These are phyloP conservation scores for Beta lomatogona DNA, from an alignment of 179 eudicot genomes.

Conservation along the genomic window DNA sequence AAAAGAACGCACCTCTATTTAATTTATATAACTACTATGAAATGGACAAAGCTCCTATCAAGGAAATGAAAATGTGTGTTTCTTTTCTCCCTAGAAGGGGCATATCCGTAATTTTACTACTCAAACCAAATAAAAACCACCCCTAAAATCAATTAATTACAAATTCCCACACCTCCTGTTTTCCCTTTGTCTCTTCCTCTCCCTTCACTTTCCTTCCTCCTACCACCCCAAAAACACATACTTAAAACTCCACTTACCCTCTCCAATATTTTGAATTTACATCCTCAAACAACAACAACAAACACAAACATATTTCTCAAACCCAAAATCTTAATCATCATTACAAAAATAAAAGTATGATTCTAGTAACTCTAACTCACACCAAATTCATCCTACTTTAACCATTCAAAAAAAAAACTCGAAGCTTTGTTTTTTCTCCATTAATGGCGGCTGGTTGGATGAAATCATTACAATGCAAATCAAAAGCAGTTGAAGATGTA, in stretches of 20 bases:
- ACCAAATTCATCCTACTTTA: not conserved
- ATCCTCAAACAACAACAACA: not conserved
- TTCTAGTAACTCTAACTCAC: not conserved
- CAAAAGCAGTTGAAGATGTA: constrained; percentile 80
- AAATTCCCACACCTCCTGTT: not conserved
- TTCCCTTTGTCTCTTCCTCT: not conserved
- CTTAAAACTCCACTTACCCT: constrained; percentile 3
- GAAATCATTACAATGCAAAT: constrained; percentile 84
- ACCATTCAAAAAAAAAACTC: not conserved
- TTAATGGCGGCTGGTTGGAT: constrained; percentile 85
- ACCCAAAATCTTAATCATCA: too few species aligned
- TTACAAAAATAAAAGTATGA: not conserved
- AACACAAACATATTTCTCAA: not conserved
- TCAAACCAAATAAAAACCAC: not conserved
- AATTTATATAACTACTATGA: too few species aligned
- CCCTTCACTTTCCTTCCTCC: not conserved
- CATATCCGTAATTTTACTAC: too few species aligned
- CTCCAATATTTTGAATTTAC: not conserved
- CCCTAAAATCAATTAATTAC: not conserved
- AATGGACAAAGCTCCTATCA: too few species aligned
- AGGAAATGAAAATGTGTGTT: too few species aligned
- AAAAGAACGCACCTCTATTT: too few species aligned
- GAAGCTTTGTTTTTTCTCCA: not conserved
- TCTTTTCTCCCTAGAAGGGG: too few species aligned
- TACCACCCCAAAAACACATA: not conserved